Conservation (phyloP, 2,329 filamentous ascomycete species). For the Aspergillus fijiensis region DNA sequence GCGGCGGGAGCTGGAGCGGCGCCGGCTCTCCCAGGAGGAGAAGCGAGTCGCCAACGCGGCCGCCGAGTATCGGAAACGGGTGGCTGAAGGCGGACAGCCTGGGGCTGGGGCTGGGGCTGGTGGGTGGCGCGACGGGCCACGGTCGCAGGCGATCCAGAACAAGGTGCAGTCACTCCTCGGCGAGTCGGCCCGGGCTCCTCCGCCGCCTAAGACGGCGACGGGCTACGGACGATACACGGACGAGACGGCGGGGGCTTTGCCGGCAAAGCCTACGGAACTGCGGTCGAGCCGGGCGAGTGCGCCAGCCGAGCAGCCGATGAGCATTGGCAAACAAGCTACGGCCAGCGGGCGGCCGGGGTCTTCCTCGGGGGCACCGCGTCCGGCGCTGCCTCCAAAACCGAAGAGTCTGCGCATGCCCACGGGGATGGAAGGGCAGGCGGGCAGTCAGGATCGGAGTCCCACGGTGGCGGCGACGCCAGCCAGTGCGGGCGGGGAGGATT, state of each 20-base stretch:
- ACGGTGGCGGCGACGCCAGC: conserved; percentile 27
- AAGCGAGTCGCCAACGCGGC: conserved; percentile 83
- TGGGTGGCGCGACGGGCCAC: conserved; percentile 53
- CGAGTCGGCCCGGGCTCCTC: conserved; percentile 67
- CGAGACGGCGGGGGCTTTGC: conserved; percentile 34
- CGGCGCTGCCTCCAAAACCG: conserved; percentile 61
- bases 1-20: conserved; percentile 82
- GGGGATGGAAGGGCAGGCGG: conserved; percentile 39
- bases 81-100: conserved; percentile 64
- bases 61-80: conserved; percentile 77
- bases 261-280: conserved; percentile 39
- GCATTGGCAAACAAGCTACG: not conserved
- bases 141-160: conserved; percentile 85
- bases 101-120: conserved; percentile 30
- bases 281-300: conserved; percentile 20
- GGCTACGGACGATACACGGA: conserved; percentile 88
- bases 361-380: conserved; percentile 38
- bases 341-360: conserved; percentile 23
- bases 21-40: conserved; percentile 81
- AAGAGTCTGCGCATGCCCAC: conserved; percentile 49
- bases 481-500: conserved; percentile 57
- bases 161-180: conserved; percentile 80
- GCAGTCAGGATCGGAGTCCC: conserved; percentile 28
- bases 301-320: not conserved
- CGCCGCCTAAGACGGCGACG: conserved; percentile 68